Conservation (phyloP, 257 asterid genomes). For the Solanum sejunctum region DNA sequence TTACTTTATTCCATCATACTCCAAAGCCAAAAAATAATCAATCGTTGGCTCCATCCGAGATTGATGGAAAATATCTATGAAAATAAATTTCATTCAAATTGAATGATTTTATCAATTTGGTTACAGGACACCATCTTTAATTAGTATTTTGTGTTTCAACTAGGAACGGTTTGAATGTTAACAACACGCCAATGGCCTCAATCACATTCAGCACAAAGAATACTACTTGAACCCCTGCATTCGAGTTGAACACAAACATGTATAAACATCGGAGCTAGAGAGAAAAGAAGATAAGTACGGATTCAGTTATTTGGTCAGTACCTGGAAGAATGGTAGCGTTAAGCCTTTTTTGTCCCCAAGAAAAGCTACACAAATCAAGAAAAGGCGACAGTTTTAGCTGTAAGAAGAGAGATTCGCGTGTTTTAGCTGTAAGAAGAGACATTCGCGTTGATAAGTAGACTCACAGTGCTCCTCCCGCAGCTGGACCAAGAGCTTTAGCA, state of each 20-base stretch:
- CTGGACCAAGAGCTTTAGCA: slow-evolving; percentile 69
- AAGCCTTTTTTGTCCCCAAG: slow-evolving; percentile 57
- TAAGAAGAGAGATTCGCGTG: too few relatives aligned
- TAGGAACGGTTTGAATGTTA: slow-evolving; percentile 21
- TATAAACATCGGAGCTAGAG: neutral
- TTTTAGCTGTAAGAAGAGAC: neutral
- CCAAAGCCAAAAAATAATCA: too few relatives aligned
- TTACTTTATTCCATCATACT: too few relatives aligned
- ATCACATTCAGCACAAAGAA: slow-evolving; percentile 22
- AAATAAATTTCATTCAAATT: neutral
- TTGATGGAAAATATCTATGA: too few relatives aligned
- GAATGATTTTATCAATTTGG: neutral
- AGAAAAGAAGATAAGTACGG: neutral
- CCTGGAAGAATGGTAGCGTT: slow-evolving; percentile 56
- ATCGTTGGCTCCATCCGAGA: too few relatives aligned
- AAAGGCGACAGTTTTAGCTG: neutral
- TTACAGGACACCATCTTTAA: neutral
- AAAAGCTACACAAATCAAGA: slow-evolving; percentile 32
- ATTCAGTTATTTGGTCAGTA: neutral
- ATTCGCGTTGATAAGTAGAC: slow-evolving; percentile 9
- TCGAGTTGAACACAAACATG: neutral
- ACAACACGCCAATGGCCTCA: slow-evolving; percentile 15
- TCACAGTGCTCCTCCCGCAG: slow-evolving; percentile 75
- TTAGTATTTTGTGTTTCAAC: neutral
- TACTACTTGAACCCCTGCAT: slow-evolving; percentile 19